Evolutionary conservation across 2,329 filamentous ascomycete species (phyloP).

Genomic region (Colletotrichum echinochloae): DNA sequence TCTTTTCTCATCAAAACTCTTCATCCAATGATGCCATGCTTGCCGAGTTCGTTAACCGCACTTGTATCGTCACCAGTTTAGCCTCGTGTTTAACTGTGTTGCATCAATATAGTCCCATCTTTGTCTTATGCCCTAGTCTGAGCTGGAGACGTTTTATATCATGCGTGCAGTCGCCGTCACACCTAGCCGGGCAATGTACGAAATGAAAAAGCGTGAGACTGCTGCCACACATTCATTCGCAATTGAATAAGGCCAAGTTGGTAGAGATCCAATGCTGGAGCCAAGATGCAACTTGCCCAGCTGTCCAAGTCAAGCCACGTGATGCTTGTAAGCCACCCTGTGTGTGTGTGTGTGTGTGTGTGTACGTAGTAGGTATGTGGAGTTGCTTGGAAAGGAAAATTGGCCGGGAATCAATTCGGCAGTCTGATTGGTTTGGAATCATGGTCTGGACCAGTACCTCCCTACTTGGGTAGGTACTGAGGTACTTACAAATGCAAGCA

Average conservation of each 20-base stretch:
- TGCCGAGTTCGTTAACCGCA: not conserved
- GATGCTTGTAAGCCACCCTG: slow-evolving; percentile 13
- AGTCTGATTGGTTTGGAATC: slow-evolving; percentile 21
- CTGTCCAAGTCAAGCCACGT: slow-evolving; percentile 30
- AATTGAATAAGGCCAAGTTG: not conserved
- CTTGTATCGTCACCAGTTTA: not conserved
- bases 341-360: too few species aligned
- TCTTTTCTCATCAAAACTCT: not conserved
- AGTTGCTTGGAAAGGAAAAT: slow-evolving; percentile 14
- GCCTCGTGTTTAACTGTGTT: not conserved
- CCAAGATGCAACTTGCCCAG: slow-evolving; percentile 6
- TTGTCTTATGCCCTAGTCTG: not conserved
- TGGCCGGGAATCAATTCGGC: slow-evolving; percentile 29
- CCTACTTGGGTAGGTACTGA: too few species aligned
- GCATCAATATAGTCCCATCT: not conserved
- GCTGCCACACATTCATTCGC: not conserved
- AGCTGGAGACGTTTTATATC: not conserved
- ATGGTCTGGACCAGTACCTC: slow-evolving; percentile 26
- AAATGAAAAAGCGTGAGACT: not conserved
- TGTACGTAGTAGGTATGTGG: too few species aligned
- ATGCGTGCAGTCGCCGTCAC: not conserved
- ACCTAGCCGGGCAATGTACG: not conserved
- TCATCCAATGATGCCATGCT: not conserved
- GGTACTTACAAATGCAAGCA: too few species aligned
- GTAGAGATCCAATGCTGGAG: not conserved